Conservation (phyloP, 805 yeast genomes). For the Clavispora santaluciae region DNA sequence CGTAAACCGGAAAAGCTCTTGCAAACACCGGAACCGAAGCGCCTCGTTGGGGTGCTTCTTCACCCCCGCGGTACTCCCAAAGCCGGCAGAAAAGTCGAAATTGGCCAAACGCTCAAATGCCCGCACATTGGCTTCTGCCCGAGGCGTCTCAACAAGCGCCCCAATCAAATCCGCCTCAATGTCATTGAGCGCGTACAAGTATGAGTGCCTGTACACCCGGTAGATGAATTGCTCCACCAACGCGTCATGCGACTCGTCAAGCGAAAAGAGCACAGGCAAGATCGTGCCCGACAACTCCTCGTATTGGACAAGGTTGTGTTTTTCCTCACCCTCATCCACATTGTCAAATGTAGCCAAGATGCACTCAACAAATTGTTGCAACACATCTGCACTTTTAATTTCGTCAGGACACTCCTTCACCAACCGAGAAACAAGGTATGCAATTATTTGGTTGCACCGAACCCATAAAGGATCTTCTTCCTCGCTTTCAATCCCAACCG, state of each 20-base stretch:
- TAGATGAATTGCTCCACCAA: constrained; percentile 42
- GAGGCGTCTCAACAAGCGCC: constrained; percentile 14
- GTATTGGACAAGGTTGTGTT: constrained; percentile 44
- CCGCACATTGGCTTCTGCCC: constrained; percentile 26
- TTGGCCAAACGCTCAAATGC: constrained; percentile 22
- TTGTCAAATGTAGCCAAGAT: constrained; percentile 38
- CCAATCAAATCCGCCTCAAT: constrained; percentile 33
- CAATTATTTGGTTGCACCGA: constrained; percentile 41
- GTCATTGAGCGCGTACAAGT: constrained; percentile 52
- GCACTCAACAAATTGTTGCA: constrained; percentile 40
- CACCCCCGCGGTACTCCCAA: constrained; percentile 59
- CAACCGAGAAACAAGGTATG: constrained; percentile 29
- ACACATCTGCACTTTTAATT: constrained; percentile 21
- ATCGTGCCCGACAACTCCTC: constrained; percentile 35
- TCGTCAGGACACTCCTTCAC: constrained; percentile 11
- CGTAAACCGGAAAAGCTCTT: constrained; percentile 43
- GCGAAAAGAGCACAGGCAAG: constrained; percentile 32
- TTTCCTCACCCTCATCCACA: constrained; percentile 31
- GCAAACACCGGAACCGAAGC: constrained; percentile 54
- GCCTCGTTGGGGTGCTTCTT: constrained; percentile 37
- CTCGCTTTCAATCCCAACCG: constrained; percentile 26
- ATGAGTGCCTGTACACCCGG: constrained; percentile 56
- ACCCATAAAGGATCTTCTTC: constrained; percentile 48
- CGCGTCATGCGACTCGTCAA: constrained; percentile 6
- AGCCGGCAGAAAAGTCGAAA: constrained; percentile 45